Evolutionary conservation across 2,329 filamentous ascomycete species (phyloP).

Genomic region (Aspergillus versicolor): DNA sequence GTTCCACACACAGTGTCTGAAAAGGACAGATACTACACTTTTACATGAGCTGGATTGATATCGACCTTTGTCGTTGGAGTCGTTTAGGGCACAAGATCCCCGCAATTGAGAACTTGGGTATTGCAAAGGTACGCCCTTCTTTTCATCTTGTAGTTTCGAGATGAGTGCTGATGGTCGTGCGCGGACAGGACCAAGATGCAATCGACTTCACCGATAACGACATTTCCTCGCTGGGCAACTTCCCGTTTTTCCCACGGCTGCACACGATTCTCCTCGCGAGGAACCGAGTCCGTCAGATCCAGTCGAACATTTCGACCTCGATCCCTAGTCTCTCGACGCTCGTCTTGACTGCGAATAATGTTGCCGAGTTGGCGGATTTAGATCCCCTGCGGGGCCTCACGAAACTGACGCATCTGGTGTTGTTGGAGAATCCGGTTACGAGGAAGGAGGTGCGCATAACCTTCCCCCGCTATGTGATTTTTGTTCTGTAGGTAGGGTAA

Average conservation of each 20-base stretch:
- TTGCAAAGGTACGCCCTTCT: slow-evolving; percentile 70
- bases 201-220: slow-evolving; percentile 99
- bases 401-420: slow-evolving; percentile 73
- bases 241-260: slow-evolving; percentile 85
- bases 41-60: slow-evolving; percentile 77
- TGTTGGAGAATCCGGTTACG: slow-evolving; percentile 85
- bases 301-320: slow-evolving; percentile 69
- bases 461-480: not conserved
- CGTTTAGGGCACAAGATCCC: slow-evolving; percentile 94
- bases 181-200: slow-evolving; percentile 77
- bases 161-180: not conserved
- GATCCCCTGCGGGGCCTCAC: slow-evolving; percentile 71
- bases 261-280: slow-evolving; percentile 84
- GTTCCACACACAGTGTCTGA: slow-evolving; percentile 56
- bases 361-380: slow-evolving; percentile 81
- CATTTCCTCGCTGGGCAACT: slow-evolving; percentile 84
- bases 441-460: slow-evolving; percentile 77
- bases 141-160: not conserved
- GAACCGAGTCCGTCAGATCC: slow-evolving; percentile 82
- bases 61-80: slow-evolving; percentile 50
- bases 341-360: slow-evolving; percentile 77
- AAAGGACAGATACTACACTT: slow-evolving; percentile 98
- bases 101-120: slow-evolving; percentile 94
- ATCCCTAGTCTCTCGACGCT: slow-evolving; percentile 81
- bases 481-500: not conserved